Percentiles rank a stretch among this genome's conserved stretches.
These are phyloP conservation scores for Amaranthus cruentus DNA, from an alignment of 148 eudicot species.

Conservation along the genomic window DNA sequence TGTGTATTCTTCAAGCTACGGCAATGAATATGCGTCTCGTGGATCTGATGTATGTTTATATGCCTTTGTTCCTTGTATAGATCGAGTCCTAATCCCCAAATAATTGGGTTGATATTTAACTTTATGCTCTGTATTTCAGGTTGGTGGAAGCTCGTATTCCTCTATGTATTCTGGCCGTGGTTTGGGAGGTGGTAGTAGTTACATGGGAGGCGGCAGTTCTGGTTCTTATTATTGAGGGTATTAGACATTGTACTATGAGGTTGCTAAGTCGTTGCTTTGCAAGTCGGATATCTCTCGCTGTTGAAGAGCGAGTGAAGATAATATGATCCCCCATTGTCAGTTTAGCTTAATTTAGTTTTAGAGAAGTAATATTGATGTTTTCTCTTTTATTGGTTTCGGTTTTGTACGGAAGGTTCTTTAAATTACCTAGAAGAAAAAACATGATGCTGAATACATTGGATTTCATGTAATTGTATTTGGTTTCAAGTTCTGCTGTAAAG, in stretches of 20 bases:
- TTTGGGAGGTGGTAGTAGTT: conserved; percentile 56
- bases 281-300: not conserved
- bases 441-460: not conserved
- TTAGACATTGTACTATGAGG: not conserved
- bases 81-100: no score
- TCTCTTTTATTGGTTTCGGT: not conserved
- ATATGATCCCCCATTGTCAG: not conserved
- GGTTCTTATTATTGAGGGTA: conserved; percentile 84
- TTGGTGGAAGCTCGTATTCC: conserved; percentile 82
- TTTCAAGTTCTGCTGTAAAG: no score
- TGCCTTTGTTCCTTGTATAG: not conserved
- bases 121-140: conserved; percentile 38
- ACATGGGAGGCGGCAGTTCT: conserved; percentile 77
- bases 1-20: conserved; percentile 74
- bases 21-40: conserved; percentile 73
- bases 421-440: conserved; percentile 6
- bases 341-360: not conserved
- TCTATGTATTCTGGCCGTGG: conserved; percentile 77
- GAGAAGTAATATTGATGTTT: not conserved
- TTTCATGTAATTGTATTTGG: not conserved
- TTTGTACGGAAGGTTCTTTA: conserved; percentile 1
- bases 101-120: not conserved
- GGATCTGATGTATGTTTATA: conserved; percentile 67
- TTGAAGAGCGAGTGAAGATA: not conserved
- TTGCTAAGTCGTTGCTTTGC: not conserved